These are phyloP conservation scores for Debaryomyces maramus DNA, from an alignment of 805 yeast genomes.

Conservation along the genomic window DNA sequence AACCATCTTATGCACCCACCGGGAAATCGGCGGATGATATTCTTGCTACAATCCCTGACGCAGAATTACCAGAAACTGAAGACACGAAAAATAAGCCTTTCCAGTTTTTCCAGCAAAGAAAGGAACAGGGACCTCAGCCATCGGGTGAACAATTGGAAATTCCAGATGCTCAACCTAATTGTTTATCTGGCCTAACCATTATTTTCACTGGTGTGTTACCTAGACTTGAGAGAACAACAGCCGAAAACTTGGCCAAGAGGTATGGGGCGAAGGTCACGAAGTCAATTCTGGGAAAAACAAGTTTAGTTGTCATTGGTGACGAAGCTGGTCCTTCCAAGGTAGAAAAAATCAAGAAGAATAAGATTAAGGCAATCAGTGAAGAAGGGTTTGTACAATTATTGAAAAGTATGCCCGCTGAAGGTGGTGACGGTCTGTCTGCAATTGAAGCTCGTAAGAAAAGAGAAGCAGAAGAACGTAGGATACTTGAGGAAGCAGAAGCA, in stretches of 20 bases:
- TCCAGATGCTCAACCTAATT: slow-evolving; percentile 83
- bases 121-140: slow-evolving; percentile 22
- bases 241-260: slow-evolving; percentile 73
- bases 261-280: slow-evolving; percentile 92
- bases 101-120: slow-evolving; percentile 47
- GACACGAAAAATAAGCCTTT: slow-evolving; percentile 53
- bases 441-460: slow-evolving; percentile 68
- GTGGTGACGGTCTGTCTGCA: slow-evolving; percentile 84
- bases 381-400: slow-evolving; percentile 80
- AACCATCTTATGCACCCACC: slow-evolving; percentile 5
- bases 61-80: slow-evolving; percentile 59
- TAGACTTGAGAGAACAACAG: slow-evolving; percentile 68
- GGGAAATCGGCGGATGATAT: slow-evolving; percentile 52
- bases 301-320: slow-evolving; percentile 85
- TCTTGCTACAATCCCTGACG: slow-evolving; percentile 69
- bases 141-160: slow-evolving; percentile 46
- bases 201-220: slow-evolving; percentile 94
- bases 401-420: slow-evolving; percentile 81
- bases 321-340: slow-evolving; percentile 98
- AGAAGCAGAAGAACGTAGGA: slow-evolving; percentile 62
- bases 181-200: slow-evolving; percentile 83
- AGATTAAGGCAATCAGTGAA: slow-evolving; percentile 81
- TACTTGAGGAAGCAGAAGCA: slow-evolving; percentile 47
- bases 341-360: slow-evolving; percentile 68
- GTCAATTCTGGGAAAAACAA: slow-evolving; percentile 81